Evolutionary conservation across 805 yeast species (phyloP).

Genomic region (Metschnikowia rubicola): DNA sequence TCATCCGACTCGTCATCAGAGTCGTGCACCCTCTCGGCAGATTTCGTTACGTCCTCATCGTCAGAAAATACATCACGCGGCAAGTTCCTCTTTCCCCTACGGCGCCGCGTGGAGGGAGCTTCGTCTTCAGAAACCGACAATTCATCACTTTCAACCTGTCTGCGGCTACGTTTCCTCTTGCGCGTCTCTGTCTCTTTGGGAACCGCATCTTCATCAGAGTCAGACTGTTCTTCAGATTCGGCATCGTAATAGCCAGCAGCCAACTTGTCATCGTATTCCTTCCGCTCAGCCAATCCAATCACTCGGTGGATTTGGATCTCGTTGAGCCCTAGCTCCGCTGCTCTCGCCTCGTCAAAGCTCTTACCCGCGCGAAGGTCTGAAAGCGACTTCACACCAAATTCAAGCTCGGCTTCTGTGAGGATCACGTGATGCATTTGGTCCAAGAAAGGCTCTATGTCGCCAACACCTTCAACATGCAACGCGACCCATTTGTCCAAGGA

Average conservation of each 20-base stretch:
- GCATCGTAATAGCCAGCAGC: slow-evolving; percentile 11
- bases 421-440: slow-evolving; percentile 14
- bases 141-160: slow-evolving; percentile 1
- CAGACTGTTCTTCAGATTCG: neutral
- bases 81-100: neutral
- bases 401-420: slow-evolving; percentile 14
- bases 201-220: slow-evolving; percentile 1
- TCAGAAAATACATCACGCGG: slow-evolving; percentile 4
- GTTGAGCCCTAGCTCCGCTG: slow-evolving; percentile 8
- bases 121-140: neutral
- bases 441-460: slow-evolving; percentile 20
- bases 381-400: slow-evolving; percentile 13
- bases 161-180: slow-evolving; percentile 4
- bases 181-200: neutral
- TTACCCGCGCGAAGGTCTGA: slow-evolving; percentile 10
- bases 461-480: slow-evolving; percentile 14
- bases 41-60: slow-evolving; percentile 18
- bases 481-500: slow-evolving; percentile 42
- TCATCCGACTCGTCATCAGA: slow-evolving; percentile 66
- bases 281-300: slow-evolving; percentile 19
- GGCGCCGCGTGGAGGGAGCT: neutral
- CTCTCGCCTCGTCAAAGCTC: slow-evolving; percentile 5
- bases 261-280: slow-evolving; percentile 15
- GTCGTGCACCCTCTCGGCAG: slow-evolving; percentile 53
- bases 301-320: slow-evolving; percentile 6